phyloP scores from a whole-genome alignment of 2,329 filamentous ascomycete genomes.

The Dothiorella sarmentorum region DNA sequence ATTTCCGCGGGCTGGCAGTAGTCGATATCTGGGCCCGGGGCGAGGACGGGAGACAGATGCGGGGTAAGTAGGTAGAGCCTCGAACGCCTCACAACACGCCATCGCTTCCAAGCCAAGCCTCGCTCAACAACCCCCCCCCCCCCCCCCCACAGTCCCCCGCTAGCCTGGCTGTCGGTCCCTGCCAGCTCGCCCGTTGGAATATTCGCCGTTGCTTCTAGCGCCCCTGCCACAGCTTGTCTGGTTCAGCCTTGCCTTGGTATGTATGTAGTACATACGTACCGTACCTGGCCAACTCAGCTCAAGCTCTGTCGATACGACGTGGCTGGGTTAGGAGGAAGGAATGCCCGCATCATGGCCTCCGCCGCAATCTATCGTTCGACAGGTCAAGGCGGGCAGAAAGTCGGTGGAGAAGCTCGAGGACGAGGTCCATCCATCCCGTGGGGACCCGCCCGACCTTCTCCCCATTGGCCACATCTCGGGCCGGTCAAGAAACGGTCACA shows the following conservation, averaged over 20 bases:
- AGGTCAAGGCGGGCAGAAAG: neutral
- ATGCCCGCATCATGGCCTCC: neutral
- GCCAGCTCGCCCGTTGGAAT: neutral
- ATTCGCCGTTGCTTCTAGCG: constrained; percentile 1
- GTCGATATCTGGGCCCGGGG: neutral
- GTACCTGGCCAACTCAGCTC: too few relatives aligned
- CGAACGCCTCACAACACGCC: constrained; percentile 6
- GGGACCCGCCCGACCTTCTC: neutral
- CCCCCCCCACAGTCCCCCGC: neutral
- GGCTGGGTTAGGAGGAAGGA: neutral
- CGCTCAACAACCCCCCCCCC: neutral
- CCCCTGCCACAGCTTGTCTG: neutral
- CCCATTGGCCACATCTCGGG: constrained; percentile 3
- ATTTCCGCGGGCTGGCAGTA: too few relatives aligned
- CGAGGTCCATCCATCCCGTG: neutral
- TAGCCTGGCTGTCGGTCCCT: neutral
- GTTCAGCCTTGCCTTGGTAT: too few relatives aligned
- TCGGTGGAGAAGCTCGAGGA: neutral
- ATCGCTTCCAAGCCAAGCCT: neutral
- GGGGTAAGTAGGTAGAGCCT: too few relatives aligned
- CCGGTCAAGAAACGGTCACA: neutral
- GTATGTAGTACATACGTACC: too few relatives aligned
- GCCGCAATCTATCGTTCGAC: neutral
- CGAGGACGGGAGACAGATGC: neutral
- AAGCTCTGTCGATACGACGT: neutral